phyloP scores from a whole-genome alignment of 2,329 filamentous ascomycete genomes.

The Botrytis deweyae region DNA sequence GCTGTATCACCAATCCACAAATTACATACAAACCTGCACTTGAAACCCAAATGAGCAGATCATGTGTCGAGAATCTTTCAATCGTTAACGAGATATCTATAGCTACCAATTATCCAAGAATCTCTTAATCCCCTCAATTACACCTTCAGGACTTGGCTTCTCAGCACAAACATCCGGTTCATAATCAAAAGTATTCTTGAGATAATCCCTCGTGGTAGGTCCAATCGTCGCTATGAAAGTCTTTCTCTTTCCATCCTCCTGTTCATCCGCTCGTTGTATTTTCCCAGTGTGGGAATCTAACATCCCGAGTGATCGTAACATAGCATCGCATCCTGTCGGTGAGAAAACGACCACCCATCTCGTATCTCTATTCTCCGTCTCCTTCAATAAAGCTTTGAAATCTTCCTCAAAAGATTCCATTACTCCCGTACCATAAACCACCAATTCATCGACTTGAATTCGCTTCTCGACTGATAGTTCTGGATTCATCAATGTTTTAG shows the following conservation, averaged over 20 bases:
- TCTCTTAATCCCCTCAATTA: slow-evolving; percentile 64
- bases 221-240: slow-evolving; percentile 84
- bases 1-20: neutral
- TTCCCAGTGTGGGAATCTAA: slow-evolving; percentile 49
- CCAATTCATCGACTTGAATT: slow-evolving; percentile 72
- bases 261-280: slow-evolving; percentile 31
- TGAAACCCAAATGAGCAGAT: neutral
- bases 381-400: slow-evolving; percentile 54
- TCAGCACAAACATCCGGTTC: slow-evolving; percentile 78
- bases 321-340: slow-evolving; percentile 61
- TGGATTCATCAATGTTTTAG: slow-evolving; percentile 68
- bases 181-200: slow-evolving; percentile 63
- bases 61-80: neutral
- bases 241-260: slow-evolving; percentile 39
- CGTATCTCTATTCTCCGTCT: slow-evolving; percentile 43
- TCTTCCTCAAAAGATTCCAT: slow-evolving; percentile 74
- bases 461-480: slow-evolving; percentile 49
- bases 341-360: slow-evolving; percentile 79
- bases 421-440: slow-evolving; percentile 84
- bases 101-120: slow-evolving; percentile 26
- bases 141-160: slow-evolving; percentile 77
- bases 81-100: neutral
- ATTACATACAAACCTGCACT: neutral
- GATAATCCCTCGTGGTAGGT: slow-evolving; percentile 80
- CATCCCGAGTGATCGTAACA: slow-evolving; percentile 55